Conservation (phyloP, 805 yeast genomes). For the Ogataea angusta region DNA sequence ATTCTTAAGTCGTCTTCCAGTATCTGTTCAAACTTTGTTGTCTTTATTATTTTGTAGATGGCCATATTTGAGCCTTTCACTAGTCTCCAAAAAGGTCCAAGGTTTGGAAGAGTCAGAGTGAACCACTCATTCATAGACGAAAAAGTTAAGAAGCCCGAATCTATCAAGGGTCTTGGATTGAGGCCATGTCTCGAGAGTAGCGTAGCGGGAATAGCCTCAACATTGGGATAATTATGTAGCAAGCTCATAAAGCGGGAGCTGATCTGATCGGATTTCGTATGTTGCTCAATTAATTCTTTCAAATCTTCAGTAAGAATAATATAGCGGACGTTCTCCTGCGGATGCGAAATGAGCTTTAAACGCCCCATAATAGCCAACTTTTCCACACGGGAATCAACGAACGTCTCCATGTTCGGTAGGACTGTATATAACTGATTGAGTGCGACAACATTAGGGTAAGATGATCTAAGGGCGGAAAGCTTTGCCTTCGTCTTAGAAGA, state of each 20-base stretch:
- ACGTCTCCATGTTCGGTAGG: constrained; percentile 44
- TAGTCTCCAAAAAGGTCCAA: constrained; percentile 47
- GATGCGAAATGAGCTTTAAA: constrained; percentile 29
- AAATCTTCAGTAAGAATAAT: constrained; percentile 29
- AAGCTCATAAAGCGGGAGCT: constrained; percentile 17
- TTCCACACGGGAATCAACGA: constrained; percentile 46
- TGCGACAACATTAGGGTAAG: constrained; percentile 40
- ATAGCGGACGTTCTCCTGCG: constrained; percentile 17
- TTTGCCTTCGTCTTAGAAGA: constrained; percentile 21
- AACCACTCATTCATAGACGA: constrained; percentile 34
- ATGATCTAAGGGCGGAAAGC: constrained; percentile 15
- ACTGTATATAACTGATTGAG: constrained; percentile 49
- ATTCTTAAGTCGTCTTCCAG: constrained; percentile 40
- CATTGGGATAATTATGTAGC: constrained; percentile 20
- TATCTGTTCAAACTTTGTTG: constrained; percentile 40
- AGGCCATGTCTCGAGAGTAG: constrained; percentile 18
- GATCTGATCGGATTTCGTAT: background rate
- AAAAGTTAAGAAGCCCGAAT: constrained; percentile 42
- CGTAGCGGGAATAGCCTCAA: constrained; percentile 26
- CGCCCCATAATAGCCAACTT: constrained; percentile 35
- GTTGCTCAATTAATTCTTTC: constrained; percentile 10
- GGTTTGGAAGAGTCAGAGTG: constrained; percentile 45
- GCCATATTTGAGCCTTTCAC: constrained; percentile 43
- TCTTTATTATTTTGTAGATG: constrained; percentile 38
- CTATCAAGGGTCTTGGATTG: constrained; percentile 34